These are phyloP conservation scores for Thermoascus crustaceus DNA, from an alignment of 2,329 filamentous ascomycete species.

Conservation along the genomic window DNA sequence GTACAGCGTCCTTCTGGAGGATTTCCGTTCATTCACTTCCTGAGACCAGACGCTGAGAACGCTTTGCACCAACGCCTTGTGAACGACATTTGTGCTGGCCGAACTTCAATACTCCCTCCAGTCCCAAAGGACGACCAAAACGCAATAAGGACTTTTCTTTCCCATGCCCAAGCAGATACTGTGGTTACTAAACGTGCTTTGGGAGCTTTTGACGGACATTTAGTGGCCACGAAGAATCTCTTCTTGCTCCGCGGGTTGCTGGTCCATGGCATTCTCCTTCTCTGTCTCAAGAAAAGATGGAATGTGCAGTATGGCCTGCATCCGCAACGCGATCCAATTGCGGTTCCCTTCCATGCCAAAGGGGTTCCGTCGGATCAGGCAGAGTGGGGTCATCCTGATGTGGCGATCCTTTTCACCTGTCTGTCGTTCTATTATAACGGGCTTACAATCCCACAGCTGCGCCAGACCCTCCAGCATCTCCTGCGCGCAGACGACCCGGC, in stretches of 20 bases:
- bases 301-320: slow-evolving; percentile 59
- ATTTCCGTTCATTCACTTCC: slow-evolving; percentile 52
- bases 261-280: slow-evolving; percentile 50
- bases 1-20: slow-evolving; percentile 29
- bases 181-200: slow-evolving; percentile 14
- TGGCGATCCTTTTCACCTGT: slow-evolving; percentile 56
- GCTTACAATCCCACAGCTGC: slow-evolving; percentile 42
- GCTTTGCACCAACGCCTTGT: slow-evolving; percentile 35
- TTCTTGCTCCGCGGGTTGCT: slow-evolving; percentile 58
- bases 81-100: slow-evolving; percentile 31
- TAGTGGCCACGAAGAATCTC: slow-evolving; percentile 26
- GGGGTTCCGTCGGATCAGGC: slow-evolving; percentile 54
- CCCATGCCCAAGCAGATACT: slow-evolving; percentile 13
- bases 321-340: slow-evolving; percentile 38
- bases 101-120: slow-evolving; percentile 18
- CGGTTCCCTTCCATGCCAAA: slow-evolving; percentile 61
- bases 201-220: slow-evolving; percentile 25
- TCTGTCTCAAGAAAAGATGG: slow-evolving; percentile 56
- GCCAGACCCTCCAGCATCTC: slow-evolving; percentile 43
- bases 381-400: slow-evolving; percentile 62
- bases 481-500: slow-evolving; percentile 50
- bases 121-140: slow-evolving; percentile 11
- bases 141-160: slow-evolving; percentile 28
- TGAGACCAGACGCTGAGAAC: slow-evolving; percentile 42
- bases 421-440: slow-evolving; percentile 61